Conservation (phyloP, 352 stramenopile species). For the Poterioochromonas sp. region DNA sequence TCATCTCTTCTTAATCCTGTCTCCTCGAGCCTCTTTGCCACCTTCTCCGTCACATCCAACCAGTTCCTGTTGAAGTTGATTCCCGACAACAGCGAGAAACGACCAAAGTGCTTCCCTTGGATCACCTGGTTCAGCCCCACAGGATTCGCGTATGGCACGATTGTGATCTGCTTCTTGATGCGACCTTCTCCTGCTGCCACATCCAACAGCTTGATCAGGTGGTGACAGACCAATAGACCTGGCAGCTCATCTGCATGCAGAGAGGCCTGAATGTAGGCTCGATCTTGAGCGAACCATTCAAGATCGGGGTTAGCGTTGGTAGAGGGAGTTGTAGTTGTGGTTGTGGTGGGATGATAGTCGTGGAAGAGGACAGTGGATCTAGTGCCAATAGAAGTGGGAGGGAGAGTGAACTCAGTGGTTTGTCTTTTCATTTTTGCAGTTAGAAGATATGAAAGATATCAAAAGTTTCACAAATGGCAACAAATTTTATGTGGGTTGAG, state of each 20-base stretch:
- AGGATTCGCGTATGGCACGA: constrained; percentile 22
- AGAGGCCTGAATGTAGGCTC: constrained; percentile 19
- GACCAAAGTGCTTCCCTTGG: neutral
- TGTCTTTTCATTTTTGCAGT: no score
- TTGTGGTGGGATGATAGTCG: neutral
- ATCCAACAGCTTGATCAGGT: constrained; percentile 21
- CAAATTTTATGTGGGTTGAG: no score
- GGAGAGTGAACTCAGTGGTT: neutral
- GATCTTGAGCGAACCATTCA: neutral
- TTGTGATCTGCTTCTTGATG: neutral
- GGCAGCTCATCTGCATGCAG: constrained; percentile 19
- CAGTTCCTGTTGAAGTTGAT: constrained; percentile 24
- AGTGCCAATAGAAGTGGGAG: neutral
- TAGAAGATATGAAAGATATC: no score
- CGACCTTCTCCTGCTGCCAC: neutral
- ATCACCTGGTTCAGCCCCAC: neutral
- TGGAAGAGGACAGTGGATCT: neutral
- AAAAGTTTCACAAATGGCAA: no score
- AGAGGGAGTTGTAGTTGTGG: neutral
- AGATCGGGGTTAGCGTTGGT: no score
- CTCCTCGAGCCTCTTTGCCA: neutral
- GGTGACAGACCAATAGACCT: neutral
- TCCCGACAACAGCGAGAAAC: neutral
- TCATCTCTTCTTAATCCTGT: neutral
- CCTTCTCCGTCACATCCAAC: neutral